Evolutionary conservation across 768 basidiomycete genomes (phyloP), one percentile per base, ranked within the genome.

Genomic region (Porpolomopsis calyptriformis): DNA sequence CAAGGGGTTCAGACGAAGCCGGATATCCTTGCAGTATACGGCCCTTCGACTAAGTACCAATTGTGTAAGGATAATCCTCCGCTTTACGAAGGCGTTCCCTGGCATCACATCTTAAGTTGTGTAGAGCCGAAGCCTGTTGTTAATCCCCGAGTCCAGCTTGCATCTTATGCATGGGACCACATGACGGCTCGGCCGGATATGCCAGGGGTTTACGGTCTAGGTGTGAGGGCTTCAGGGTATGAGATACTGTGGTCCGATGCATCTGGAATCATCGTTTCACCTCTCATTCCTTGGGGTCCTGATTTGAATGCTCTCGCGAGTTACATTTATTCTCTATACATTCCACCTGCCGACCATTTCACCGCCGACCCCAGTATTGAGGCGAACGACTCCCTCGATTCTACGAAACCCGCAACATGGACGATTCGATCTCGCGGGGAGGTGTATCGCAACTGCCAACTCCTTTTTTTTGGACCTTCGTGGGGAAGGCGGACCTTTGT

Each of bases 171-270:
- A 6, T 41, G 40, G 40, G 40, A 41, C 40, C 40, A 41, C 40
- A 41, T 41, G 40, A 41, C 40, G 7, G 40, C 40, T 3, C 40
- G 40, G 27, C 40, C 40, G 12, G 40, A 41, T 26, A 41, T 41
- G 40, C 40, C 40, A 3, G 40, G 40, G 19, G 40, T 41, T 3
- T 41, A 41, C 18, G 40, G 40, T 25, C 24, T 41, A 25, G 40
- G 23, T 6, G 22, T n/a, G 5, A 41, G 40, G 18, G 12, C 40
- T n/a, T 2, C 23, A 5, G 40, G 40, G 24, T 41, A 41, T 25
- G 40, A 41, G 22, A 41, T 41, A 41, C 20, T 41, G 6, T 41
- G 23, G 40, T 41, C 40, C 2, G 40, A 41, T 25, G 40, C 40
- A n/a, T 41, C 40, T 24, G 39, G 39, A 24, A 24, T 20, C 39